Conservation (phyloP, 225 moss, liverwort and hornwort genomes). For the Lunularia cruciata region DNA sequence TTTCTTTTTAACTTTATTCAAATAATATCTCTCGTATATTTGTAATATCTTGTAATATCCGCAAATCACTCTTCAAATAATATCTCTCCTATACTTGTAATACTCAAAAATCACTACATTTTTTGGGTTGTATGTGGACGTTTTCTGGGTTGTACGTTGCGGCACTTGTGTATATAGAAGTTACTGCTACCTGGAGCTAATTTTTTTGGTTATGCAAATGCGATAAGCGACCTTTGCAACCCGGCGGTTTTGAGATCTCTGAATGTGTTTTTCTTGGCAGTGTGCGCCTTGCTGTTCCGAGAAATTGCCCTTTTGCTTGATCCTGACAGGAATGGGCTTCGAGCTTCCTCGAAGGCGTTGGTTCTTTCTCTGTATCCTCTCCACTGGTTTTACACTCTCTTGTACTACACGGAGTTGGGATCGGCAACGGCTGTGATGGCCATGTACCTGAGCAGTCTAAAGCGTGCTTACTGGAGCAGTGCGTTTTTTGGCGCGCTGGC, state of each 20-base stretch:
- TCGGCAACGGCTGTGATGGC: conserved; percentile 81
- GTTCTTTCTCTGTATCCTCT: conserved; percentile 84
- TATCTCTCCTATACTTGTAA: too few relatives aligned
- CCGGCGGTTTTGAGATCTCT: conserved; percentile 62
- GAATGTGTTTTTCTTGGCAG: conserved; percentile 53
- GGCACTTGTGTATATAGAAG: conserved; percentile 55
- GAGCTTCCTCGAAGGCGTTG: conserved; percentile 58
- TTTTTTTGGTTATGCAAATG: conserved; percentile 36
- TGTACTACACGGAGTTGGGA: conserved; percentile 89
- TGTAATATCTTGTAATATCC: too few relatives aligned
- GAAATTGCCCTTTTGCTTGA: conserved; percentile 62
- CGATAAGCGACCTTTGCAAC: conserved; percentile 54
- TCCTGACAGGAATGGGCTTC: conserved; percentile 45
- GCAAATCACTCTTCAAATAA: too few relatives aligned
- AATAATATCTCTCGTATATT: too few relatives aligned
- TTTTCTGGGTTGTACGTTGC: conserved; percentile 57
- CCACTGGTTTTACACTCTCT: conserved; percentile 87
- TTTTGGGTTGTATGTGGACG: too few relatives aligned
- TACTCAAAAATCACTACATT: too few relatives aligned
- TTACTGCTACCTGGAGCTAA: conserved; percentile 47
- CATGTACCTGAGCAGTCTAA: conserved; percentile 71
- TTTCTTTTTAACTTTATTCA: too few relatives aligned
- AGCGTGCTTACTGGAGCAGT: conserved; percentile 77
- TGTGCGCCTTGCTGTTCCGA: conserved; percentile 62
- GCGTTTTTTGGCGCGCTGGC: conserved; percentile 74